Conservation (phyloP, 116 monocot species). For the Iris pallida region DNA sequence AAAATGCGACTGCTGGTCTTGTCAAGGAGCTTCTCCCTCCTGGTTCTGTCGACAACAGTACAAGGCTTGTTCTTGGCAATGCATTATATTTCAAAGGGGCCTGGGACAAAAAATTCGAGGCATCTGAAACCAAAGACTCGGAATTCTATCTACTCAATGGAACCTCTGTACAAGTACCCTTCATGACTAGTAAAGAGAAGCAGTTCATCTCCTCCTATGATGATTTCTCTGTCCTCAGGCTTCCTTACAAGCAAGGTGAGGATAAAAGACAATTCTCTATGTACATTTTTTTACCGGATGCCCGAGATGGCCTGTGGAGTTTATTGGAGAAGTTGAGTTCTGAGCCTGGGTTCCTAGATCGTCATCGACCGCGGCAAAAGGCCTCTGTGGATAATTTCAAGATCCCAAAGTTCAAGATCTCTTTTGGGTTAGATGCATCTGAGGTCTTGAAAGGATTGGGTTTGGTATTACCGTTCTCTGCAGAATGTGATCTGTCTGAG, state of each 20-base stretch:
- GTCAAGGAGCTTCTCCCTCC: slow-evolving; percentile 41
- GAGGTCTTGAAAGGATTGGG: slow-evolving; percentile 31
- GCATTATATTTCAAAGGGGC: slow-evolving; percentile 62
- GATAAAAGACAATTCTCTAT: slow-evolving; percentile 35
- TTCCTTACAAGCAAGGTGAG: slow-evolving; percentile 35
- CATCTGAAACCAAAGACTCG: slow-evolving; percentile 35
- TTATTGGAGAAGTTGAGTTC: slow-evolving; percentile 22
- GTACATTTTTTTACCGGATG: slow-evolving; percentile 43
- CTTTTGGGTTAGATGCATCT: slow-evolving; percentile 47
- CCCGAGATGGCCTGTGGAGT: slow-evolving; percentile 21
- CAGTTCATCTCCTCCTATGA: slow-evolving; percentile 38
- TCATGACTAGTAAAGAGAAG: slow-evolving; percentile 38
- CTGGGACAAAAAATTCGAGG: slow-evolving; percentile 40
- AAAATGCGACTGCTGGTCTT: slow-evolving; percentile 33
- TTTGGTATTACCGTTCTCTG: slow-evolving; percentile 27
- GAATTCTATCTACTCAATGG: slow-evolving; percentile 46
- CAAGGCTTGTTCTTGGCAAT: slow-evolving; percentile 43
- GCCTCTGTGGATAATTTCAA: slow-evolving; percentile 26
- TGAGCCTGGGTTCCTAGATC: slow-evolving; percentile 22
- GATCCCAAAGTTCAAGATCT: slow-evolving; percentile 45
- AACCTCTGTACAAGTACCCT: slow-evolving; percentile 31
- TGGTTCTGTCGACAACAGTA: slow-evolving; percentile 32
- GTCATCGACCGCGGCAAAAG: slow-evolving; percentile 24
- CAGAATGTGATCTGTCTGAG: slow-evolving; percentile 25
- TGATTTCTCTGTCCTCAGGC: slow-evolving; percentile 42